Conservation (phyloP, 305 asterid species). For the Nicotiana rustica region DNA sequence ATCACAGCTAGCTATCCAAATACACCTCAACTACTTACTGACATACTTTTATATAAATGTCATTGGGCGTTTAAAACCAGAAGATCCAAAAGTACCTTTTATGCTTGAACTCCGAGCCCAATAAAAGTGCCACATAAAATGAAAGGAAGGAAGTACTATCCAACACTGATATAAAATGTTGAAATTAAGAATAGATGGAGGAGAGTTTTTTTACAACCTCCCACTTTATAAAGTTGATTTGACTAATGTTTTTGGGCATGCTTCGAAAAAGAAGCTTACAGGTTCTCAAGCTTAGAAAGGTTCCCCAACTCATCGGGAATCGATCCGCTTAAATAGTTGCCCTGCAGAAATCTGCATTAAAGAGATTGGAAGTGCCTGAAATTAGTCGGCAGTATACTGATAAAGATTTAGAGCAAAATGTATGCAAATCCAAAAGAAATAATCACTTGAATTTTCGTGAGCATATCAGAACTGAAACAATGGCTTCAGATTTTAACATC, state of each 20-base stretch:
- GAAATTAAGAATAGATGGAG: not conserved
- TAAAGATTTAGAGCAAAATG: not conserved
- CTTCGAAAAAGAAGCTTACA: conserved; percentile 57
- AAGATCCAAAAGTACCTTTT: not conserved
- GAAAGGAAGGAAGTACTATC: not conserved
- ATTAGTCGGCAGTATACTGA: not conserved
- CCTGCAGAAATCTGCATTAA: conserved; percentile 84
- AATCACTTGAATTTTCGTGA: not conserved
- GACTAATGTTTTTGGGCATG: not conserved
- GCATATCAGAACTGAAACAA: not conserved
- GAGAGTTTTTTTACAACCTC: not conserved
- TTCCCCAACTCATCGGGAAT: conserved; percentile 87
- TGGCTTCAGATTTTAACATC: not conserved
- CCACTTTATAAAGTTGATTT: not conserved
- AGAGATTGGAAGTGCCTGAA: conserved; percentile 26
- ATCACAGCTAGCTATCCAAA: too few relatives aligned
- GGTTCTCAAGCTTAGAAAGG: conserved; percentile 70
- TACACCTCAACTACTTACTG: too few relatives aligned
- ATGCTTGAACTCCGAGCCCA: not conserved
- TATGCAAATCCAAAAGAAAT: not conserved
- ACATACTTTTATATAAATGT: too few relatives aligned
- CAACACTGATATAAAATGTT: not conserved
- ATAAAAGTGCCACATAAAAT: not conserved
- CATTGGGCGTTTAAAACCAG: not conserved
- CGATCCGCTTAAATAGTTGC: conserved; percentile 82